Conservation (phyloP, 768 basidiomycete genomes). For the Tricholoma flavovirens region DNA sequence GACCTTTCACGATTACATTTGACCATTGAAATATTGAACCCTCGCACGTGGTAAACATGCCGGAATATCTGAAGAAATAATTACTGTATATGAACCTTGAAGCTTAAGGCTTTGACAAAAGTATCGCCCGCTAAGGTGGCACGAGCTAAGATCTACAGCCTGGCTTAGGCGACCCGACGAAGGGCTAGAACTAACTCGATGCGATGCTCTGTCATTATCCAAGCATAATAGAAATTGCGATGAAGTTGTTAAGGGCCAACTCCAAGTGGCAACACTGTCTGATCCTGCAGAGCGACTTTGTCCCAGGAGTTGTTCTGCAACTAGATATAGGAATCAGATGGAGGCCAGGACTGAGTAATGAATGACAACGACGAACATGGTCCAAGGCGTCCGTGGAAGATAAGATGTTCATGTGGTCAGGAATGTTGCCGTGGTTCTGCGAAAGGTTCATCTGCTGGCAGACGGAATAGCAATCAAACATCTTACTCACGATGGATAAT, state of each 20-base stretch:
- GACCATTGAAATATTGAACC: not conserved
- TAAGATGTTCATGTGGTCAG: constrained; percentile 27
- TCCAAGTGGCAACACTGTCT: constrained; percentile 54
- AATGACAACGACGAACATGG: constrained; percentile 43
- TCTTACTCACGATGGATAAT: constrained; percentile 42
- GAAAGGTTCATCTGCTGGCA: constrained; percentile 1
- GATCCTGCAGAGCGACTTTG: constrained; percentile 37
- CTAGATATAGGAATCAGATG: constrained; percentile 27
- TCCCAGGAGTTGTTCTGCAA: constrained; percentile 51
- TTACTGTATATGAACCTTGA: too few relatives aligned
- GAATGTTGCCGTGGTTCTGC: constrained; percentile 42
- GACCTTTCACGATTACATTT: not conserved
- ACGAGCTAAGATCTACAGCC: too few relatives aligned
- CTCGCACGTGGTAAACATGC: too few relatives aligned
- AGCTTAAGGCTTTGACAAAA: too few relatives aligned
- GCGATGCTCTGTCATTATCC: not conserved
- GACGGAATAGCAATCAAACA: constrained; percentile 8
- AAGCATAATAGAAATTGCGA: not conserved
- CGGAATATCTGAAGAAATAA: too few relatives aligned
- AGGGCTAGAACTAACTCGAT: not conserved
- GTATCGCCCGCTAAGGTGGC: too few relatives aligned
- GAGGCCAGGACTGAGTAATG: not conserved
- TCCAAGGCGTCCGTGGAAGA: constrained; percentile 47
- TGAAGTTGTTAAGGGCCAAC: constrained; percentile 22
- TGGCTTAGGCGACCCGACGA: not conserved